These are phyloP conservation scores for Tephrocybe sp. DNA, from an alignment of 768 basidiomycete species.

Conservation along the genomic window DNA sequence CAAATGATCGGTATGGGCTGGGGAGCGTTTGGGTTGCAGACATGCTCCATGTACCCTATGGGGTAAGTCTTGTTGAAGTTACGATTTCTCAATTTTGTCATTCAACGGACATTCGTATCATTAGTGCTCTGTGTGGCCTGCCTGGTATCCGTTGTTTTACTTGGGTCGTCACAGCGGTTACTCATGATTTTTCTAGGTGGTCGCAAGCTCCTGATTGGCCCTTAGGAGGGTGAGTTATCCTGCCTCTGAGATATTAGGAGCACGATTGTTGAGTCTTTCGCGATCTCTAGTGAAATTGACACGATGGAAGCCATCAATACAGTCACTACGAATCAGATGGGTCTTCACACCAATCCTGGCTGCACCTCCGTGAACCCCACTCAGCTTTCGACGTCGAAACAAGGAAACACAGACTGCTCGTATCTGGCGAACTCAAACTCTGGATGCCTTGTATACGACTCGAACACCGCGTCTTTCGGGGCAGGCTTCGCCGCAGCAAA, in stretches of 20 bases:
- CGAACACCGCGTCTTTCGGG: constrained; percentile 57
- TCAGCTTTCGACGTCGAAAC: constrained; percentile 45
- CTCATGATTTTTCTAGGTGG: constrained; percentile 30
- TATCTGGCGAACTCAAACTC: constrained; percentile 50
- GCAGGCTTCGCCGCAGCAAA: constrained; percentile 59
- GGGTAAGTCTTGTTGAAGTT: constrained; percentile 35
- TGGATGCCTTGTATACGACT: constrained; percentile 64
- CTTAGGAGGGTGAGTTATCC: constrained; percentile 45
- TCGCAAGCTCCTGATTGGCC: constrained; percentile 62
- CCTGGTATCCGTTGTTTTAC: constrained; percentile 36
- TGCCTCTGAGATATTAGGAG: not conserved
- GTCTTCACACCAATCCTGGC: constrained; percentile 64
- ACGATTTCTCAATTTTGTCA: too few species aligned
- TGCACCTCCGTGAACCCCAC: constrained; percentile 50
- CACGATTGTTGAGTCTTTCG: not conserved
- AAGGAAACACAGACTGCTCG: constrained; percentile 60
- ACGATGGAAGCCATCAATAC: constrained; percentile 81
- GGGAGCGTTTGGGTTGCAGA: constrained; percentile 68
- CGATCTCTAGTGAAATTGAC: constrained; percentile 56
- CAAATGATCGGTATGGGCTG: constrained; percentile 50
- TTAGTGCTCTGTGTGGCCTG: constrained; percentile 73
- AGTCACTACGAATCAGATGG: constrained; percentile 61
- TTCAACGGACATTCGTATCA: too few species aligned
- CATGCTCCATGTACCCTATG: constrained; percentile 62
- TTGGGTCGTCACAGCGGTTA: not conserved